phyloP scores from a whole-genome alignment of 371 early-diverging fungal species.

The Mucor saturninus region DNA sequence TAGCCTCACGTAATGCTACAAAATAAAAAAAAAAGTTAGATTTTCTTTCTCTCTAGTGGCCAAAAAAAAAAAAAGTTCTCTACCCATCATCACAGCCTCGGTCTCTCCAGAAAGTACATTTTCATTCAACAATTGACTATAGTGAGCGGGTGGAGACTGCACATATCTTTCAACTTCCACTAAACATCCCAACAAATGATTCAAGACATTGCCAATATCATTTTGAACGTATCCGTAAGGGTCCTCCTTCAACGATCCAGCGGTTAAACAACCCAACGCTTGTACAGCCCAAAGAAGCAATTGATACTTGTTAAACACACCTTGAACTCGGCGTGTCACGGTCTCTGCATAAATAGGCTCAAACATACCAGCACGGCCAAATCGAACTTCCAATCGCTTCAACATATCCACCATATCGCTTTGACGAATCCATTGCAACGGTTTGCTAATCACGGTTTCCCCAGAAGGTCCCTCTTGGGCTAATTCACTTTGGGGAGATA shows the following conservation, averaged over 20 bases:
- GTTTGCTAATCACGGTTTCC: neutral
- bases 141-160: slow-evolving; percentile 39
- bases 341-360: slow-evolving; percentile 31
- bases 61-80: neutral
- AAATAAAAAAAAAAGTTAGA: neutral
- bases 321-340: slow-evolving; percentile 35
- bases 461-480: slow-evolving; percentile 9
- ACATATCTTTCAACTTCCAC: slow-evolving; percentile 40
- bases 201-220: slow-evolving; percentile 53
- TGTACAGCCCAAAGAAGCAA: slow-evolving; percentile 54
- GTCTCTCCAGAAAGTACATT: slow-evolving; percentile 27
- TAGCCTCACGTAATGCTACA: slow-evolving; percentile 54
- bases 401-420: slow-evolving; percentile 10
- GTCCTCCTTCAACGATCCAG: slow-evolving; percentile 59
- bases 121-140: slow-evolving; percentile 25
- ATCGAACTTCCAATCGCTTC: slow-evolving; percentile 11
- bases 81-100: slow-evolving; percentile 36
- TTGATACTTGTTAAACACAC: slow-evolving; percentile 48
- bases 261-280: slow-evolving; percentile 52
- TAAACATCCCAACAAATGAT: slow-evolving; percentile 49
- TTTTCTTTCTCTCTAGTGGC: neutral
- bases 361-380: neutral
- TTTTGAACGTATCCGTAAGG: slow-evolving; percentile 60
- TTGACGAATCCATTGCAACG: slow-evolving; percentile 6
- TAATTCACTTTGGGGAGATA: slow-evolving; percentile 16